Evolutionary conservation across 208 protist species (phyloP).

Genomic region (Acanthamoeba royreba): DNA sequence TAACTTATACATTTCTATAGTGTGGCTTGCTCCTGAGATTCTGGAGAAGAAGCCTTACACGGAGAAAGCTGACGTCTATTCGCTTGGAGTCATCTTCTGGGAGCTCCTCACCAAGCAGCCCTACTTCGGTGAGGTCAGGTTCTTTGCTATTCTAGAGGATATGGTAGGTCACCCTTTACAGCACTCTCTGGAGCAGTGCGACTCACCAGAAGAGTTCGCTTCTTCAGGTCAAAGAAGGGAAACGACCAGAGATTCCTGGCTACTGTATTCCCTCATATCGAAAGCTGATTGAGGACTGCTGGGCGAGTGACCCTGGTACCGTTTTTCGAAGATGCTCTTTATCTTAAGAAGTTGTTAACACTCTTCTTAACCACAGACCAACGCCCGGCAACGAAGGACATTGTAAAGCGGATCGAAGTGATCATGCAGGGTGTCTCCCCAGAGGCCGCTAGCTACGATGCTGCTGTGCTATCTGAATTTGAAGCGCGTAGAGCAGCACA

Average conservation of each 20-base stretch:
- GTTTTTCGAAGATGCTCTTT: not conserved
- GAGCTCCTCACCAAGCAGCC: slow-evolving; percentile 11
- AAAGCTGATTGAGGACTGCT: not conserved
- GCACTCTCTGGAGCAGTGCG: not conserved
- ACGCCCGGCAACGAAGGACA: not conserved
- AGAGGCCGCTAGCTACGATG: not conserved
- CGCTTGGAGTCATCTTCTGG: not conserved
- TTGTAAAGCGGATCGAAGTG: not conserved
- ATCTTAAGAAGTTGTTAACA: not conserved
- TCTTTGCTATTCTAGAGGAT: not conserved
- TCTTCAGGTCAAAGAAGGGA: not conserved
- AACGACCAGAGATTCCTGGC: not conserved
- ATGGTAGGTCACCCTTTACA: not conserved
- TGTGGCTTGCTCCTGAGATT: slow-evolving; percentile 3
- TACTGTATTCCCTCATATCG: not conserved
- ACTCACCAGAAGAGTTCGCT: not conserved
- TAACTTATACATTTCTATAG: too few relatives aligned
- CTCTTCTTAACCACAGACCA: not conserved
- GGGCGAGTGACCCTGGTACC: not conserved
- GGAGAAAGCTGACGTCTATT: not conserved
- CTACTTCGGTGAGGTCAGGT: slow-evolving; percentile 48
- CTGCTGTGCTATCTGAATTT: not conserved
- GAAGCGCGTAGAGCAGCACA: not conserved
- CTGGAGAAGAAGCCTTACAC: not conserved
- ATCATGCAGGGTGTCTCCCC: not conserved